Conservation (phyloP, 371 early-diverging fungal species). For the Mortierella sp. region DNA sequence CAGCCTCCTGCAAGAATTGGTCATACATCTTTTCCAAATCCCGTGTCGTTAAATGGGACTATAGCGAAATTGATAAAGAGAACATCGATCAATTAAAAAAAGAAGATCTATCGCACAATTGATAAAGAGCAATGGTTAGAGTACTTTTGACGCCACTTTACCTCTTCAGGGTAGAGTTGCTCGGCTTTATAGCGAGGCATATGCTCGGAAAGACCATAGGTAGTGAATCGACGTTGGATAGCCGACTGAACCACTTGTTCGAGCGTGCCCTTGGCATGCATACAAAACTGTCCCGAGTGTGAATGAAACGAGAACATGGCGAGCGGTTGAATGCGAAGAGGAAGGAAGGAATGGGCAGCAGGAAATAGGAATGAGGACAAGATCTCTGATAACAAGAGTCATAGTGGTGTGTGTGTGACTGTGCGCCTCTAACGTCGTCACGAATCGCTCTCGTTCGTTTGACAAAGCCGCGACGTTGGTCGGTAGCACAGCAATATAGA, state of each 20-base stretch:
- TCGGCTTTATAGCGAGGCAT: slow-evolving; percentile 76
- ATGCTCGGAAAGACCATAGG: slow-evolving; percentile 86
- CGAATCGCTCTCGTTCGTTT: too few species aligned
- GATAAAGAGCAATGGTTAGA: background rate
- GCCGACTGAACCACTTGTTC: slow-evolving; percentile 81
- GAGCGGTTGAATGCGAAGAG: background rate
- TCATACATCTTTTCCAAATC: slow-evolving; percentile 70
- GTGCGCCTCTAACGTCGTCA: too few species aligned
- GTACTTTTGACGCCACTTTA: background rate
- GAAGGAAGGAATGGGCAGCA: background rate
- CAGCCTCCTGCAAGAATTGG: slow-evolving; percentile 78
- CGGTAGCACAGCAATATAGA: too few species aligned
- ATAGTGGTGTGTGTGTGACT: too few species aligned
- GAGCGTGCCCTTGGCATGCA: slow-evolving; percentile 82
- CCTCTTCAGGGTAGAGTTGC: slow-evolving; percentile 90
- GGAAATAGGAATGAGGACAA: too few species aligned
- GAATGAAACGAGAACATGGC: slow-evolving; percentile 79
- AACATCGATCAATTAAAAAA: slow-evolving; percentile 4
- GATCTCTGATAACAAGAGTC: too few species aligned
- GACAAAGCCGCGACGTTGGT: too few species aligned
- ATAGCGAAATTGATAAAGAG: background rate
- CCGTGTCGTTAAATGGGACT: slow-evolving; percentile 72
- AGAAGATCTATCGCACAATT: slow-evolving; percentile 7
- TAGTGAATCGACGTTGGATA: slow-evolving; percentile 72
- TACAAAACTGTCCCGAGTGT: slow-evolving; percentile 90